Percentiles rank a stretch among this genome's conserved stretches.
These are phyloP conservation scores for Komagataella mondaviorum DNA, from an alignment of 805 yeast species.

Conservation along the genomic window DNA sequence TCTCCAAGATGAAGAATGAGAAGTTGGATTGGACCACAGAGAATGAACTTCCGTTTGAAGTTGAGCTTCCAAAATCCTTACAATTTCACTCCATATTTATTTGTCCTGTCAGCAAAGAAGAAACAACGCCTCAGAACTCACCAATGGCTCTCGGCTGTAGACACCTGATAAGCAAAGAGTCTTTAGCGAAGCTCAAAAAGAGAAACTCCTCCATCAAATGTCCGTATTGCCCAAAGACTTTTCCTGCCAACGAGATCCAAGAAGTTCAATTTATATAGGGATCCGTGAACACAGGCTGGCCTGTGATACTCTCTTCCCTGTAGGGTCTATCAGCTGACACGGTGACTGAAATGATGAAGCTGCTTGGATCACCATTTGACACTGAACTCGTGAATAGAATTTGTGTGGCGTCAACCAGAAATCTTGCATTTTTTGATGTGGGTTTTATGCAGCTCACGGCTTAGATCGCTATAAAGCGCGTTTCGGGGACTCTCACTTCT, in stretches of 20 bases:
- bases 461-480: background rate
- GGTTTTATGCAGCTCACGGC: background rate
- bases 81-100: slow-evolving; percentile 56
- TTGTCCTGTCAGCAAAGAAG: slow-evolving; percentile 60
- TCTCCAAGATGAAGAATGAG: slow-evolving; percentile 15
- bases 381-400: background rate
- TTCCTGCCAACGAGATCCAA: background rate
- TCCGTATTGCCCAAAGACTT: slow-evolving; percentile 49
- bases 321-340: background rate
- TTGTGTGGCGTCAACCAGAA: background rate
- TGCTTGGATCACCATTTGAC: background rate
- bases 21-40: slow-evolving; percentile 40
- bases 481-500: background rate
- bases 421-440: background rate
- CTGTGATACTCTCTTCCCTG: background rate
- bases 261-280: background rate
- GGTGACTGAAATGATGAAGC: background rate
- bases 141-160: slow-evolving; percentile 48
- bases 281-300: background rate
- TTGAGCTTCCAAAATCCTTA: slow-evolving; percentile 35
- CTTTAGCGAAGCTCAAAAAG: slow-evolving; percentile 31
- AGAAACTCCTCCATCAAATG: slow-evolving; percentile 42
- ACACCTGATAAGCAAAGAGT: slow-evolving; percentile 46
- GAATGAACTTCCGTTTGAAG: slow-evolving; percentile 51
- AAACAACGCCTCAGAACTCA: slow-evolving; percentile 45